Evolutionary conservation across 495 filamentous ascomycete genomes (phyloP), one percentile per base, ranked within the genome.

Genomic region (Talaromyces trachyspermus): DNA sequence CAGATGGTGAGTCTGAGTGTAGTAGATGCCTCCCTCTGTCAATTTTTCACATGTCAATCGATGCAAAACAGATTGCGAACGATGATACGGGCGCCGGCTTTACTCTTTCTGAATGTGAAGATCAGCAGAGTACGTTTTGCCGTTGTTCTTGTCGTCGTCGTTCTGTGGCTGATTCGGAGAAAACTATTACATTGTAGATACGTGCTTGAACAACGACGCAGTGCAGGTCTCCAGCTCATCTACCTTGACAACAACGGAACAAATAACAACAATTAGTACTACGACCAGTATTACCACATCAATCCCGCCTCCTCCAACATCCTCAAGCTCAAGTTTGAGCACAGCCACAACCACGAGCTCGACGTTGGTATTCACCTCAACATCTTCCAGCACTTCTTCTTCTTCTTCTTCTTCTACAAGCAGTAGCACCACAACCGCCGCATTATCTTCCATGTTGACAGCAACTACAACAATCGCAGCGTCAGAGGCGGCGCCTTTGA

Each of bases 81-180:
- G 36, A 46, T 2, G 43, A 57, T 37, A 36, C 29, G 19, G 41
- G 40, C 6, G 42, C 15, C 14, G 30, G 29, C 4, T 59, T 54
- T 27, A 41, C 54, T 7, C 19, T 60, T 3, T 43, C 49, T 26
- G 51, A 54, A 18, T 60, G 57, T 39, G 38, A 52, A 35, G 29
- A 46, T 39, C 54, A 56, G 35, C 32, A 50, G 22, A 48, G 54
- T 54, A 51, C n/a, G 52, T 43, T 15, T 30, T 19, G 18, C 11
- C 25, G 2, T 26, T 5, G 39, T 24, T 15, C 22, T 30, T 12
- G 12, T 12, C 12, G 27, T n/a, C 14, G 6, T 38, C 2, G 27
- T 7, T 5, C 24, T 18, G n/a, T 27, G 42, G 10, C 17, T 22
- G 11, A 17, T 19, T 41, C 23, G 6, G 17, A 40, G 33, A 40